A percentile compares a stretch with the other conserved stretches of the same genome.
These are phyloP conservation scores for Austroboletus festivus DNA, from an alignment of 768 basidiomycete genomes.

Conservation along the genomic window DNA sequence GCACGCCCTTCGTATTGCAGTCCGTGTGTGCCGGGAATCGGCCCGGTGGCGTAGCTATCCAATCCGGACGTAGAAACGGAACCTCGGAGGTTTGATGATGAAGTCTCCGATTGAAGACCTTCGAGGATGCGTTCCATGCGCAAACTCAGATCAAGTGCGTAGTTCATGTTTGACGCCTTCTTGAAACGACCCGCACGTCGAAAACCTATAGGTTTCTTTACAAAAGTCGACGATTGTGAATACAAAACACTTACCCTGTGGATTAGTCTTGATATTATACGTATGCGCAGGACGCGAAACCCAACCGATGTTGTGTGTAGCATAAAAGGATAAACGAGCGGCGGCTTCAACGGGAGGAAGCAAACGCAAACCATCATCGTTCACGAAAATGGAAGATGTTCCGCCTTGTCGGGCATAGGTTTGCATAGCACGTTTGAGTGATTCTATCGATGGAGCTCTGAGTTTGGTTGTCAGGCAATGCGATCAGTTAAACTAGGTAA, in stretches of 20 bases:
- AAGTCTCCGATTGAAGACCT: constrained; percentile 33
- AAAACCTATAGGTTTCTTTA: constrained; percentile 25
- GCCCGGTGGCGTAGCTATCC: too few species aligned
- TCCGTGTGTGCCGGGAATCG: too few species aligned
- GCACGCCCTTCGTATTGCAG: too few species aligned
- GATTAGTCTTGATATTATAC: too few species aligned
- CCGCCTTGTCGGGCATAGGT: constrained; percentile 66
- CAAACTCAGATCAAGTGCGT: constrained; percentile 49
- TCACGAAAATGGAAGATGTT: constrained; percentile 53
- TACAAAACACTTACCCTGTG: too few species aligned
- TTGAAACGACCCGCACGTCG: constrained; percentile 80
- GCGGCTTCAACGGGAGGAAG: constrained; percentile 45
- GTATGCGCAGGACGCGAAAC: constrained; percentile 56
- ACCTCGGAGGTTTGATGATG: too few species aligned
- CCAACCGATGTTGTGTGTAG: constrained; percentile 57
- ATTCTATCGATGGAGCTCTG: constrained; percentile 68
- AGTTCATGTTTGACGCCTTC: constrained; percentile 92
- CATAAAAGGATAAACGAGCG: constrained; percentile 50
- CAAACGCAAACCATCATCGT: constrained; percentile 60
- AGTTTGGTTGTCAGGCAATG: too few species aligned
- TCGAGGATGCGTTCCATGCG: constrained; percentile 36
- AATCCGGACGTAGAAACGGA: too few species aligned
- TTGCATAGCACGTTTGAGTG: constrained; percentile 59
- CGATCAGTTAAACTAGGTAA: too few species aligned
- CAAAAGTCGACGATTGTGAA: too few species aligned